These are phyloP conservation scores for Odontarrhena argentea DNA, from an alignment of 345 rosid species.

Conservation along the genomic window DNA sequence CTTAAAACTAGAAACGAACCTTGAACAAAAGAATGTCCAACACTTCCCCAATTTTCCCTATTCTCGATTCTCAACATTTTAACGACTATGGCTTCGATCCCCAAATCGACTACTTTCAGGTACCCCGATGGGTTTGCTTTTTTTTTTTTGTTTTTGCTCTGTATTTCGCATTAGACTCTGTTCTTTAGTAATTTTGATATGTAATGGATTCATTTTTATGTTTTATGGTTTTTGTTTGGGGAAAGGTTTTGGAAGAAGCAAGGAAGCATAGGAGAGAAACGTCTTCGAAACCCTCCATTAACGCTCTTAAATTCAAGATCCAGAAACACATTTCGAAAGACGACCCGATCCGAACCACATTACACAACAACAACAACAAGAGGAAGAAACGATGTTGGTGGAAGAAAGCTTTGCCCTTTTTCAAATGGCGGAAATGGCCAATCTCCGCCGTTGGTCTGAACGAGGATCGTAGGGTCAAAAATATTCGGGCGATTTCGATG, in stretches of 20 bases:
- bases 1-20: neutral
- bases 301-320: conserved; percentile 76
- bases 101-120: conserved; percentile 79
- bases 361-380: conserved; percentile 40
- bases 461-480: conserved; percentile 43
- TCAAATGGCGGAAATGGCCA: conserved; percentile 63
- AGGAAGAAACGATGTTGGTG: conserved; percentile 82
- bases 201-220: neutral
- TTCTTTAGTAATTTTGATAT: neutral
- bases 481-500: conserved; percentile 52
- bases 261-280: conserved; percentile 66
- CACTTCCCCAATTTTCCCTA: conserved; percentile 68
- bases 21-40: conserved; percentile 48
- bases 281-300: conserved; percentile 46
- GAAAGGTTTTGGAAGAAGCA: conserved; percentile 77
- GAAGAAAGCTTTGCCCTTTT: conserved; percentile 69
- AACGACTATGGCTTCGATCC: conserved; percentile 92
- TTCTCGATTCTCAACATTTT: conserved; percentile 69
- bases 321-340: conserved; percentile 83
- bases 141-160: neutral
- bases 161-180: neutral
- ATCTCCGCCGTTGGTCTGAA: conserved; percentile 27
- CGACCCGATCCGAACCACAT: conserved; percentile 51
- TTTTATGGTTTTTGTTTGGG: neutral
- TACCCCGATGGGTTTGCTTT: conserved; percentile 13